Evolutionary conservation across 2,329 filamentous ascomycete genomes (phyloP), one percentile per base, ranked within the genome.

Genomic region (Ascomycota sp.): DNA sequence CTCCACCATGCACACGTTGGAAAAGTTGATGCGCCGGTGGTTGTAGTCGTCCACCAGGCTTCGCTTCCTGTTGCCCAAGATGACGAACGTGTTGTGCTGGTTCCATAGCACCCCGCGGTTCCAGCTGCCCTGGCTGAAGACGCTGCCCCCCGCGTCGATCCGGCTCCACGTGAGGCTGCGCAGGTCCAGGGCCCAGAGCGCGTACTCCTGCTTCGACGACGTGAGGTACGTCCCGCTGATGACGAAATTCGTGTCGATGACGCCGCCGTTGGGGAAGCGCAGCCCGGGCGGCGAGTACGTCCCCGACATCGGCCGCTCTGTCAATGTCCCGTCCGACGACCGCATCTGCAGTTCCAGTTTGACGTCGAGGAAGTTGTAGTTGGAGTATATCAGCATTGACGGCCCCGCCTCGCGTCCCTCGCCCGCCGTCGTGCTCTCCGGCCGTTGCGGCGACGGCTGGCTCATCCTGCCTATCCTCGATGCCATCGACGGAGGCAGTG

Each of bases 1-100:
- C 51, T 98, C 89, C 7, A 98, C 86, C 64, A 95, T 78, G 50
- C 89, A 95, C 20, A 95, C 73, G 45, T 98, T 91, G 8, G 79
- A 80, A 48, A 95, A 98, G 52, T 98, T 98, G 53, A 98, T 91
- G 19, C 89, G 76, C 8, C 89, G 77, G 45, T 95, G 89, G 47
- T 95, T 95, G 53, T 98, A 98, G 51, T 98, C 89, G 41, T 98
- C 86, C 1, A 95, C 86, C 21, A 98, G 63, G 40, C 80, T 94
- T 36, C 89, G 65, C 52, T 92, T 93, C 23, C 89, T 71, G 50
- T 94, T 91, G 28, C 89, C 89, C 23, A 98, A 63, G 37, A 98
- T 86, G 22, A 95, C 83, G 55, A 95, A 98, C 0, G 82, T 81
- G 47, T 94, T 98, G 37, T 89, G 69, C 26, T 86, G 69, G 44